Evolutionary conservation across 129 eudicot species (phyloP).

Genomic region (Artemisia tridentata): DNA sequence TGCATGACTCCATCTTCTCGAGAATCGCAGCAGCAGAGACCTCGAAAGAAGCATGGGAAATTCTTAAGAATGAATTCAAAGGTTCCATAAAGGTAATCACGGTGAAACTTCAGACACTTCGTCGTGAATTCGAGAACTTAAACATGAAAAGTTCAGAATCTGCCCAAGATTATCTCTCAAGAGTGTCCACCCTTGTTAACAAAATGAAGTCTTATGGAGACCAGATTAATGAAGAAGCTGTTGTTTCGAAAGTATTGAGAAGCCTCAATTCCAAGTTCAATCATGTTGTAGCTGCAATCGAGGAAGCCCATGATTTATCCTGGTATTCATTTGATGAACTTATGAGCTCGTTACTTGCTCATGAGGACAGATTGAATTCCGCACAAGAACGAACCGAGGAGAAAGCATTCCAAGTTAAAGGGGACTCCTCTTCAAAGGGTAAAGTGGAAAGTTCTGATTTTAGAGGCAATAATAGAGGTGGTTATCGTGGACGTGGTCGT

Average conservation of each 20-base stretch:
- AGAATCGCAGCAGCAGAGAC: neutral
- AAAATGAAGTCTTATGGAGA: no score
- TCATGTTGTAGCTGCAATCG: no score
- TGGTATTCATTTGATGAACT: slow-evolving; percentile 9
- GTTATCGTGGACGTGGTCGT: neutral
- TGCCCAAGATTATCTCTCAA: no score
- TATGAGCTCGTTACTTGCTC: neutral
- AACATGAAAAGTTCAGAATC: no score
- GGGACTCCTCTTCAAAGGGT: neutral
- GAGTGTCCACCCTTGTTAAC: no score
- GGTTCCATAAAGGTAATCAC: neutral
- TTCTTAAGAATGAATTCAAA: neutral
- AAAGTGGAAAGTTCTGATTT: neutral
- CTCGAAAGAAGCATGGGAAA: neutral
- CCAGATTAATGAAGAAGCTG: no score
- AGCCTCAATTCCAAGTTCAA: no score
- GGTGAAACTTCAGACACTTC: neutral
- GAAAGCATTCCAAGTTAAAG: neutral
- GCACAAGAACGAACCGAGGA: neutral
- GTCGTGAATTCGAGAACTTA: neutral
- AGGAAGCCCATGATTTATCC: no score
- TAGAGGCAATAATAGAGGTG: neutral
- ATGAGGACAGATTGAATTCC: neutral
- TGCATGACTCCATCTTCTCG: neutral
- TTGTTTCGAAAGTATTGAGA: no score